phyloP scores from a whole-genome alignment of 2,329 filamentous ascomycete genomes.

The Ceratocystis diversiconidia region DNA sequence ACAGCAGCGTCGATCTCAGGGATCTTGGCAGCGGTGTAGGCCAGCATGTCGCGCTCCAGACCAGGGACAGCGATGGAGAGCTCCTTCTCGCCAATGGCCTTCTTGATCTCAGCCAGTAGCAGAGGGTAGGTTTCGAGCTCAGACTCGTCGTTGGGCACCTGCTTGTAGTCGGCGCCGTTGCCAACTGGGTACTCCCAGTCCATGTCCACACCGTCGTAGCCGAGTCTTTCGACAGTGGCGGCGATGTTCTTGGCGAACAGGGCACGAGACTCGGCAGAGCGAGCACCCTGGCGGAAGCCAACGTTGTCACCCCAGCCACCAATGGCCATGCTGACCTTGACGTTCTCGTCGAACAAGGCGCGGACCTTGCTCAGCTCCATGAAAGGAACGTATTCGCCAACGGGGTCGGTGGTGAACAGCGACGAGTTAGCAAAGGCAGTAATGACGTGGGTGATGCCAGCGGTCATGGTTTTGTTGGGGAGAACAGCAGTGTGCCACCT shows the following conservation, averaged over 20 bases:
- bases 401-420: slow-evolving; percentile 32
- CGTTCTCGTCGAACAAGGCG: slow-evolving; percentile 33
- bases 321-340: slow-evolving; percentile 55
- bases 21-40: slow-evolving; percentile 44
- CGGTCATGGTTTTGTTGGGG: neutral
- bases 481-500: neutral
- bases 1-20: slow-evolving; percentile 44
- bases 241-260: slow-evolving; percentile 51
- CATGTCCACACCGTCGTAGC: slow-evolving; percentile 50
- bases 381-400: slow-evolving; percentile 37
- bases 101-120: slow-evolving; percentile 44
- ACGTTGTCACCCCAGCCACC: slow-evolving; percentile 59
- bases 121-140: slow-evolving; percentile 51
- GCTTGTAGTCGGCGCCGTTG: slow-evolving; percentile 56
- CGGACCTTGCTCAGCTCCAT: slow-evolving; percentile 28
- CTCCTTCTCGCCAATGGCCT: slow-evolving; percentile 40
- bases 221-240: slow-evolving; percentile 44
- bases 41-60: slow-evolving; percentile 50
- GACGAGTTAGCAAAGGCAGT: slow-evolving; percentile 46
- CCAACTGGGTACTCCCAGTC: slow-evolving; percentile 55
- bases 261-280: slow-evolving; percentile 35
- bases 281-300: slow-evolving; percentile 46
- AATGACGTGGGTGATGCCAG: slow-evolving; percentile 39
- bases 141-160: slow-evolving; percentile 44
- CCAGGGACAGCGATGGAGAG: slow-evolving; percentile 55